phyloP scores from a whole-genome alignment of 805 yeast species.

The Tetrapisispora namnaoensis region DNA sequence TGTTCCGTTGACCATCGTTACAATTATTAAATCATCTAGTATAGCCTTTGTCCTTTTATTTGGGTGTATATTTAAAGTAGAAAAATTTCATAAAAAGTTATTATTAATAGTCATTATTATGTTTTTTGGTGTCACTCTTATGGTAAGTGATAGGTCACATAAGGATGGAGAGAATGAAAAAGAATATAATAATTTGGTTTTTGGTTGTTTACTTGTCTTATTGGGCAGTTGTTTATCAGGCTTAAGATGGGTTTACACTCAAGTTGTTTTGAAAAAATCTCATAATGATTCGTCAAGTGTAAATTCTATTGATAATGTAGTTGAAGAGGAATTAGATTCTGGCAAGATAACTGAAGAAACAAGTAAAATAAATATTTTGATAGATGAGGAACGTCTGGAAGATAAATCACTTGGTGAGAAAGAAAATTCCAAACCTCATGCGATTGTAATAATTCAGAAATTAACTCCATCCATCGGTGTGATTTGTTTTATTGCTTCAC shows the following conservation, averaged over 20 bases:
- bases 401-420: background rate
- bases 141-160: constrained; percentile 52
- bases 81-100: constrained; percentile 59
- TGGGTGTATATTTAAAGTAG: constrained; percentile 74
- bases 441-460: constrained; percentile 74
- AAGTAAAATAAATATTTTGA: background rate
- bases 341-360: background rate
- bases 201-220: constrained; percentile 70
- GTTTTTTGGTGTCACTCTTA: constrained; percentile 77
- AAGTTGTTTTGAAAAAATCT: constrained; percentile 48
- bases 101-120: constrained; percentile 62
- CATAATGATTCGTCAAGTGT: background rate
- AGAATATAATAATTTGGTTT: constrained; percentile 12
- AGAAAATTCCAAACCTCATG: constrained; percentile 34
- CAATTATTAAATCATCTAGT: constrained; percentile 86
- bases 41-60: constrained; percentile 82
- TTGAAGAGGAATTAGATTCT: background rate
- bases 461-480: constrained; percentile 77
- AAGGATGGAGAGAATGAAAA: constrained; percentile 10
- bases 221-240: constrained; percentile 79
- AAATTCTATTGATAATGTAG: background rate
- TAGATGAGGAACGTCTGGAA: background rate
- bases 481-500: constrained; percentile 51
- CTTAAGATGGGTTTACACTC: constrained; percentile 91
- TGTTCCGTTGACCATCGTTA: constrained; percentile 75